These are phyloP conservation scores for Mycena kentingensis DNA, from an alignment of 768 basidiomycete species.

Conservation along the genomic window DNA sequence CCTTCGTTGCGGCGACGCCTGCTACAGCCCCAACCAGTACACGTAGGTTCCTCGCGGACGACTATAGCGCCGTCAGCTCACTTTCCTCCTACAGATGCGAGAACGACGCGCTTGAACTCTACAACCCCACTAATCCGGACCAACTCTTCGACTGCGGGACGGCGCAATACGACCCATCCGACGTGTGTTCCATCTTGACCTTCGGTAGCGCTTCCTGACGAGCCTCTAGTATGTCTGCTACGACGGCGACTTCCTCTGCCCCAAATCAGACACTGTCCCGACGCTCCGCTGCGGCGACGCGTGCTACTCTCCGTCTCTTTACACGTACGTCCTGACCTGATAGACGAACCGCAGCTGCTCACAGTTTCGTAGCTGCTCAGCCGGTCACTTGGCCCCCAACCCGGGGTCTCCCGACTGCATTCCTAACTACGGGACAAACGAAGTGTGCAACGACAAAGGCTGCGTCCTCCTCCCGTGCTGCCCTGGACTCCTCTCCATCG, in stretches of 20 bases:
- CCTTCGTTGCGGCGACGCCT: conserved; percentile 13
- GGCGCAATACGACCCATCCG: conserved; percentile 7
- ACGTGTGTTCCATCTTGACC: background rate
- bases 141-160: conserved; percentile 7
- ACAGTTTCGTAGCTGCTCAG: conserved; percentile 1
- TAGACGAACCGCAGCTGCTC: background rate
- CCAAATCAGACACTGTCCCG: conserved; percentile 1
- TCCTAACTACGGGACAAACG: background rate
- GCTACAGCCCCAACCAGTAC: conserved; percentile 15
- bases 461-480: background rate
- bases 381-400: background rate
- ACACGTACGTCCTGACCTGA: conserved; percentile 4
- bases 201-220: background rate
- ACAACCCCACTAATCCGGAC: background rate
- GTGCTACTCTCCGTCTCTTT: conserved; percentile 8
- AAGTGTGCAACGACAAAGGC: background rate
- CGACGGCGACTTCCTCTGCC: conserved; percentile 16
- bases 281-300: conserved; percentile 5
- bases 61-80: background rate
- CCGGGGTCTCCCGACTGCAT: background rate
- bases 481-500: conserved; percentile 1
- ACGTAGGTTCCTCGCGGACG: background rate
- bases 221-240: conserved; percentile 8
- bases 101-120: conserved; percentile 10
- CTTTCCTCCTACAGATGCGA: conserved; percentile 9